Base-by-base conservation (phyloP, 2,329 filamentous ascomycete species). In the Ilyonectria destructans region DNA sequence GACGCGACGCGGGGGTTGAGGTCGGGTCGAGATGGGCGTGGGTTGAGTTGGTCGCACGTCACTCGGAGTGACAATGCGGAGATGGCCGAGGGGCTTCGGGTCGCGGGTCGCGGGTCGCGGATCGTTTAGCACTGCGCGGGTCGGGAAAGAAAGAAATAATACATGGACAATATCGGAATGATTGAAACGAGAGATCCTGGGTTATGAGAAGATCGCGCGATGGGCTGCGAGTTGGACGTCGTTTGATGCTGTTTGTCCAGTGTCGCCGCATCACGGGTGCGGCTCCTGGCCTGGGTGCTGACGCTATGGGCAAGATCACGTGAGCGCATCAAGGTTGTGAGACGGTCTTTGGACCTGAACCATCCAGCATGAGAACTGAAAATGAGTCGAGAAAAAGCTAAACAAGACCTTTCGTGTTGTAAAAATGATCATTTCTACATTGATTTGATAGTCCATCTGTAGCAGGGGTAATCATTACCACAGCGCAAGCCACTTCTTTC, bases 231-330 rank as follows among this genome's bases (percentile, higher is more conserved):
- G 63, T 69, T 56, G 48, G 69, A 54, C 62, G 69, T 63, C 54
- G 54, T 69, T 69, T 73, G 73, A 75, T 69, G 74, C 64, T 71
- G 70, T 51, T 69, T 63, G 62, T 63, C 70, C 62, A 61, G 69
- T 49, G 67, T 74, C 69, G 71, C 69, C 62, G 70, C 71, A 77
- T 76, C 73, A 77, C 75, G 71, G 61, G 71, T 74, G 69, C 51
- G 62, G 73, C 69, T 69, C 67, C 69, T 74, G 71, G 69, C 35
- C 70, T 73, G 70, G 75, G 69, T 67, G 65, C 58, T 43, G 58
- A 70, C 65, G 64, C 70, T 67, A 60, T 67, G 40, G 23, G 46
- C 35, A 26, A 23, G 33, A 51, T 77, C 75, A 77, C 75, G 75
- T 76, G 74, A 74, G 37, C 37, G 45, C 37, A 13, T 51, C 31